A percentile compares a stretch with the other conserved stretches of the same genome.
Conservation (phyloP, 768 basidiomycete species). For the Tephrocybe sp. region DNA sequence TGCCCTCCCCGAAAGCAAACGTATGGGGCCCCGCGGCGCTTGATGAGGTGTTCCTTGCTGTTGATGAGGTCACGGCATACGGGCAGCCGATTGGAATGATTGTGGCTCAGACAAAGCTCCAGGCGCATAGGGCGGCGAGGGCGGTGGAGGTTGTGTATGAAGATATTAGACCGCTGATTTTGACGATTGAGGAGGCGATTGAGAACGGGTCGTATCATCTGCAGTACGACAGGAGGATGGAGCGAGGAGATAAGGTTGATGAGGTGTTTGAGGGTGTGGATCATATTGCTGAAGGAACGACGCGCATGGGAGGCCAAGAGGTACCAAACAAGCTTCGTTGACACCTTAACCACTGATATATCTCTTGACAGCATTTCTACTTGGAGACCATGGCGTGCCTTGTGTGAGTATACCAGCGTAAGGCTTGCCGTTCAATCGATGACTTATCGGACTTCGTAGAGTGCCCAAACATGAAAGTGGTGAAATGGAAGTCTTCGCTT, state of each 20-base stretch:
- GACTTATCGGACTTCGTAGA: slow-evolving; percentile 1
- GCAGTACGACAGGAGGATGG: slow-evolving; percentile 14
- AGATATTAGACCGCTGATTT: slow-evolving; percentile 8
- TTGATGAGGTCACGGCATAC: slow-evolving; percentile 11
- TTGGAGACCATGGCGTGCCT: slow-evolving; percentile 18
- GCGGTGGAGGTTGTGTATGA: slow-evolving; percentile 14
- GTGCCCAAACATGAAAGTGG: slow-evolving; percentile 17
- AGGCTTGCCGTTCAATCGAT: too few relatives aligned
- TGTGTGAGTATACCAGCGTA: slow-evolving; percentile 2
- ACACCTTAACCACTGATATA: not conserved
- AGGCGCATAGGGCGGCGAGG: slow-evolving; percentile 14
- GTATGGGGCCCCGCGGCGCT: slow-evolving; percentile 15
- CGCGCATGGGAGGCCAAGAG: slow-evolving; percentile 18
- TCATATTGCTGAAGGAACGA: slow-evolving; percentile 11
- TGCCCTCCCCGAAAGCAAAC: slow-evolving; percentile 15
- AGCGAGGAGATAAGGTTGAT: slow-evolving; percentile 13
- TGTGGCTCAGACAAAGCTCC: slow-evolving; percentile 13
- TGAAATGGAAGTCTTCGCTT: slow-evolving; percentile 17
- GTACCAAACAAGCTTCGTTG: not conserved
- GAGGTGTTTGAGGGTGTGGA: slow-evolving; percentile 3
- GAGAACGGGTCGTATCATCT: slow-evolving; percentile 10
- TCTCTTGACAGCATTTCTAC: slow-evolving; percentile 13
- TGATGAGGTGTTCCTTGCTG: slow-evolving; percentile 17
- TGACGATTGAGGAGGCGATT: slow-evolving; percentile 18
- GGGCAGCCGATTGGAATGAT: slow-evolving; percentile 18